Percentiles rank a stretch among this genome's conserved stretches.
Conservation (phyloP, 1,284 basidiomycete genomes). For the Boletus semigastroideus region DNA sequence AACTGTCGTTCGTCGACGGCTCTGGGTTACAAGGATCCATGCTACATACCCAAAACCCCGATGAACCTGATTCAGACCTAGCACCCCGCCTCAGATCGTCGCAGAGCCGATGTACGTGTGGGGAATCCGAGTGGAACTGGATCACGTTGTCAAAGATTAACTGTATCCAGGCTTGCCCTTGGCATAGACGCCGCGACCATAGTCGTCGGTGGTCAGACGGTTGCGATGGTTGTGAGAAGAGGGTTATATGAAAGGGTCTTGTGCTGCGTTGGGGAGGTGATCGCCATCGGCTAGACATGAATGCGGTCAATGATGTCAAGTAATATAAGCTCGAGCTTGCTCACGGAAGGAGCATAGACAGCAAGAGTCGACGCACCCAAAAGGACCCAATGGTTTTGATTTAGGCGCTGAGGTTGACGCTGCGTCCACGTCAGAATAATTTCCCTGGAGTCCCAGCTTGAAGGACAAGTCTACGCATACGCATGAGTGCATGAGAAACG, state of each 20-base stretch:
- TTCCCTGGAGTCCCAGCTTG: conserved; percentile 37
- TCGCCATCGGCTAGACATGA: conserved; percentile 26
- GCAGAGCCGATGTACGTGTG: conserved; percentile 40
- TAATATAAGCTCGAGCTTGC: neutral
- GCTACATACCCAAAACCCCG: conserved; percentile 48
- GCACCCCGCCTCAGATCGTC: conserved; percentile 46
- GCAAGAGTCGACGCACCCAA: conserved; percentile 34
- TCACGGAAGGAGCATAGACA: conserved; percentile 25
- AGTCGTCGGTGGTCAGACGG: conserved; percentile 47
- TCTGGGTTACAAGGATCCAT: conserved; percentile 37
- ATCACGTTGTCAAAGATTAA: conserved; percentile 39
- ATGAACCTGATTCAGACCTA: conserved; percentile 41
- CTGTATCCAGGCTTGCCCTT: conserved; percentile 45
- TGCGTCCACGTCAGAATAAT: conserved; percentile 43
- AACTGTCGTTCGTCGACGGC: conserved; percentile 33
- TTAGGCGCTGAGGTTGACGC: conserved; percentile 35
- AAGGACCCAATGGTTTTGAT: conserved; percentile 48
- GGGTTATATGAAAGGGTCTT: conserved; percentile 37
- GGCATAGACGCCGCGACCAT: conserved; percentile 41
- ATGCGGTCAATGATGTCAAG: neutral
- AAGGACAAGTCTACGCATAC: conserved; percentile 34
- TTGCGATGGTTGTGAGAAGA: conserved; percentile 41
- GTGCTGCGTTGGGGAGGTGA: conserved; percentile 36
- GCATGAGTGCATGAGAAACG: too few species aligned
- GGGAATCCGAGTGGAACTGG: conserved; percentile 24